Percentiles rank a stretch among this genome's conserved stretches.
phyloP scores from a whole-genome alignment of 2,329 filamentous ascomycete genomes.

The Elsinoe batatas region DNA sequence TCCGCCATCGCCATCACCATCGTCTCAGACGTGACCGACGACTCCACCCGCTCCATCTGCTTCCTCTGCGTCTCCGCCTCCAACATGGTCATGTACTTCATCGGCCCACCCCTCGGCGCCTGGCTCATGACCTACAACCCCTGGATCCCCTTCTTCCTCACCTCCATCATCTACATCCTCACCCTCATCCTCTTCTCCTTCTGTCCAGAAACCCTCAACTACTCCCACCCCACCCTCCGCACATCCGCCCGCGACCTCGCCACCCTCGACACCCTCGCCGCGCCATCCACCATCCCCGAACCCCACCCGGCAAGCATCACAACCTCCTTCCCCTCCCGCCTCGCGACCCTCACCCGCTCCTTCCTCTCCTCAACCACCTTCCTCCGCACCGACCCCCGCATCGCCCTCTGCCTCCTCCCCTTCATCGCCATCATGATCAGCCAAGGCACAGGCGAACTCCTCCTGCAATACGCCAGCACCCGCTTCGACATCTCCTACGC shows the following conservation, averaged over 20 bases:
- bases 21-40: slow-evolving; percentile 25
- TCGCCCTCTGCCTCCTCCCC: slow-evolving; percentile 24
- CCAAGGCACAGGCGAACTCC: slow-evolving; percentile 22
- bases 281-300: background rate
- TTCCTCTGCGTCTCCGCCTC: slow-evolving; percentile 25
- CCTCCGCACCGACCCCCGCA: slow-evolving; percentile 23
- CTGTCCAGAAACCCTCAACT: slow-evolving; percentile 28
- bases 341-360: slow-evolving; percentile 1
- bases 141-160: slow-evolving; percentile 25
- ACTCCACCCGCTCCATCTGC: slow-evolving; percentile 20
- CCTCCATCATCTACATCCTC: slow-evolving; percentile 17
- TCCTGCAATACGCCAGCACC: slow-evolving; percentile 46
- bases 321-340: slow-evolving; percentile 4
- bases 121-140: slow-evolving; percentile 27
- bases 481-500: slow-evolving; percentile 41
- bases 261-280: background rate
- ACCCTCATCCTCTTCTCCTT: slow-evolving; percentile 17
- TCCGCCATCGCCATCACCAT: slow-evolving; percentile 23
- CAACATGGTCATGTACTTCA: slow-evolving; percentile 22
- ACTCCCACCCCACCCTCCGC: slow-evolving; percentile 12
- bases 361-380: slow-evolving; percentile 21
- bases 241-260: background rate
- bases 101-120: slow-evolving; percentile 26
- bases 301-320: background rate
- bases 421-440: slow-evolving; percentile 25